Conservation (phyloP, 768 basidiomycete species). For the Agaricus blazei region DNA sequence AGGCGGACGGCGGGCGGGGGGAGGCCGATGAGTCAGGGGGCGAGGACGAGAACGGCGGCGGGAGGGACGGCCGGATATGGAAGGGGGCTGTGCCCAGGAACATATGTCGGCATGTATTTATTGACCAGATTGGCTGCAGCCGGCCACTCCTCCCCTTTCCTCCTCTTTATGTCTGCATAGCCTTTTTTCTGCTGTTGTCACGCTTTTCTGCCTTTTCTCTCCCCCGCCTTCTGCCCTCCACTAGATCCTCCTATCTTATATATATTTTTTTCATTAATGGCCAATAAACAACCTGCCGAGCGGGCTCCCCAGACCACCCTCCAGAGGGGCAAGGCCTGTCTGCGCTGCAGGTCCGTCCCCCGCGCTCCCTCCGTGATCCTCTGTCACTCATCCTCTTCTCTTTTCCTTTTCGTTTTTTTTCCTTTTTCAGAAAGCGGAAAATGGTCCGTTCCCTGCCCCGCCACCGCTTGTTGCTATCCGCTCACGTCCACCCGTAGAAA, state of each 20-base stretch:
- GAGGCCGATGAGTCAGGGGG: background rate
- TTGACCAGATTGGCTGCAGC: background rate
- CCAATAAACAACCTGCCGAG: constrained; percentile 39
- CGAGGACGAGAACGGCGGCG: background rate
- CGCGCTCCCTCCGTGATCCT: background rate
- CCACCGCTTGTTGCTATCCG: background rate
- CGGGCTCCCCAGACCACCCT: constrained; percentile 37
- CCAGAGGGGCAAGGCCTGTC: constrained; percentile 67
- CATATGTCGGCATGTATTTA: constrained; percentile 11
- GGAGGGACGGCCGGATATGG: constrained; percentile 2
- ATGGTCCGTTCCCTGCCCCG: constrained; percentile 38
- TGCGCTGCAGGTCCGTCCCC: constrained; percentile 58
- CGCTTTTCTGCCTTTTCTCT: background rate
- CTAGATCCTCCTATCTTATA: constrained; percentile 4
- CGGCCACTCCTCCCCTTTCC: constrained; percentile 7
- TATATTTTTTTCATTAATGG: constrained; percentile 27
- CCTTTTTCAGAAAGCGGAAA: constrained; percentile 53
- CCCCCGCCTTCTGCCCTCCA: constrained; percentile 12
- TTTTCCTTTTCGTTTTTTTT: constrained; percentile 8
- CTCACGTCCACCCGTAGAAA: constrained; percentile 38
- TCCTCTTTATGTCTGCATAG: constrained; percentile 17
- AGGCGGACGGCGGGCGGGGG: background rate
- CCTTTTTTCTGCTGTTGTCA: constrained; percentile 9
- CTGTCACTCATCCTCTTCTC: constrained; percentile 4
- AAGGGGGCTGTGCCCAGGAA: constrained; percentile 10